Conservation (phyloP, 1,284 basidiomycete genomes). For the Cryptococcus jaspeensis region DNA sequence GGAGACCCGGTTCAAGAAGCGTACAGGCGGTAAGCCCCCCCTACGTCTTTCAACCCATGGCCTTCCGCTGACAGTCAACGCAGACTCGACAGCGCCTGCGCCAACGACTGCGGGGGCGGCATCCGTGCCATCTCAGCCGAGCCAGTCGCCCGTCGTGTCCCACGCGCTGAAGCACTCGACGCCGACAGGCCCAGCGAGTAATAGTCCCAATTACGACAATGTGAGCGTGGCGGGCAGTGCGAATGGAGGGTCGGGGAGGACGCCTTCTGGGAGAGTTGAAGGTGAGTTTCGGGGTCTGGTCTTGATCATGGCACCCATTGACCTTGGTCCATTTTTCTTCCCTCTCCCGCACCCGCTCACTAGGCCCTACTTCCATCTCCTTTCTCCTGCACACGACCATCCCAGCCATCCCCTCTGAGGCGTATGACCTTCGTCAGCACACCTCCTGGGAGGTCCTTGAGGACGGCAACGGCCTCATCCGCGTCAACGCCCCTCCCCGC, state of each 20-base stretch:
- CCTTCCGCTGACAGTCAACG: background rate
- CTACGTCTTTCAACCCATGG: background rate
- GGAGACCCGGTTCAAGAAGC: slow-evolving; percentile 96
- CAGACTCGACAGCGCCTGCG: too few relatives aligned
- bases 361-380: slow-evolving; percentile 79
- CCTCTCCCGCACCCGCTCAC: background rate
- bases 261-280: slow-evolving; percentile 9
- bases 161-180: background rate
- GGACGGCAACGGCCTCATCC: slow-evolving; percentile 80
- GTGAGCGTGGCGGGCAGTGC: background rate
- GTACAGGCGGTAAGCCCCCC: slow-evolving; percentile 63
- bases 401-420: slow-evolving; percentile 76
- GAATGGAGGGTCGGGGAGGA: background rate
- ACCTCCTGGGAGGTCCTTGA: slow-evolving; percentile 77
- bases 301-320: background rate
- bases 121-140: too few relatives aligned
- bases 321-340: background rate
- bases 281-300: background rate
- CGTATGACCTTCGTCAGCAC: slow-evolving; percentile 79
- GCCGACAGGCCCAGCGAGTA: background rate
- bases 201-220: slow-evolving; percentile 6
- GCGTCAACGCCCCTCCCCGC: slow-evolving; percentile 64
- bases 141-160: background rate
- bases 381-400: slow-evolving; percentile 87
- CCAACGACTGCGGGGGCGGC: too few relatives aligned